Conservation (phyloP, 1,284 basidiomycete species). For the Testicularia cyperi region DNA sequence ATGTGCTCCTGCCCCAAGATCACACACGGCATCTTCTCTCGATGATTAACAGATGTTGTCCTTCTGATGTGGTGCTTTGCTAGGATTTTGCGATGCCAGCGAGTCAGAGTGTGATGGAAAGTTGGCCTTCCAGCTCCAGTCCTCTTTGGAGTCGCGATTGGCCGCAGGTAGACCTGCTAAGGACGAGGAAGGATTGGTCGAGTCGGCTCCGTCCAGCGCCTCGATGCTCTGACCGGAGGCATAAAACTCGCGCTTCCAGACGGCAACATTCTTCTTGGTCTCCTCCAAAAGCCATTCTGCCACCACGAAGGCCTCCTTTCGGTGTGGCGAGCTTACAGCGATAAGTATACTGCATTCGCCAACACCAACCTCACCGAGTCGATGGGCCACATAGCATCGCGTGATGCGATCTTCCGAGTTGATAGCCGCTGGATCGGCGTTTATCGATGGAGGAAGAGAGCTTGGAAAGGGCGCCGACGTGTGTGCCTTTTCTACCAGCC, state of each 20-base stretch:
- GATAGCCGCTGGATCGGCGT: slow-evolving; percentile 4
- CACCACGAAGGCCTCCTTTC: slow-evolving; percentile 75
- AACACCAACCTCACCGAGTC: slow-evolving; percentile 76
- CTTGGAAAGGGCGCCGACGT: slow-evolving; percentile 12
- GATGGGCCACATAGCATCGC: slow-evolving; percentile 70
- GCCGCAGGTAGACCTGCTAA: not conserved
- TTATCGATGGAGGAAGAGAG: slow-evolving; percentile 3
- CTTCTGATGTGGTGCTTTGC: too few species aligned
- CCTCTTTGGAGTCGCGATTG: not conserved
- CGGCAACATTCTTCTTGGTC: slow-evolving; percentile 76
- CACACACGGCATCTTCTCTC: too few species aligned
- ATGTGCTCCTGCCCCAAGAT: too few species aligned
- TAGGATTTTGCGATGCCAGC: too few species aligned
- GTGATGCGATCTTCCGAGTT: slow-evolving; percentile 5
- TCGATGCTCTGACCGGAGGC: slow-evolving; percentile 7
- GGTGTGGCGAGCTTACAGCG: slow-evolving; percentile 80
- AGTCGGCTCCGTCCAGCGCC: slow-evolving; percentile 15
- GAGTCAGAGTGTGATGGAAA: too few species aligned
- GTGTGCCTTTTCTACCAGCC: slow-evolving; percentile 18
- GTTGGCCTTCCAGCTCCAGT: slow-evolving; percentile 37
- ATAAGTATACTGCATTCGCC: slow-evolving; percentile 80
- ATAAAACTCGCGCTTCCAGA: slow-evolving; percentile 81
- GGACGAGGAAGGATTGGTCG: not conserved
- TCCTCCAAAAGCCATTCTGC: slow-evolving; percentile 80
- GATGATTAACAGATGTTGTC: too few species aligned